Percentiles rank a stretch among this genome's conserved stretches.
Evolutionary conservation across 768 basidiomycete genomes (phyloP).

Genomic region (Psilocybe cubensis): DNA sequence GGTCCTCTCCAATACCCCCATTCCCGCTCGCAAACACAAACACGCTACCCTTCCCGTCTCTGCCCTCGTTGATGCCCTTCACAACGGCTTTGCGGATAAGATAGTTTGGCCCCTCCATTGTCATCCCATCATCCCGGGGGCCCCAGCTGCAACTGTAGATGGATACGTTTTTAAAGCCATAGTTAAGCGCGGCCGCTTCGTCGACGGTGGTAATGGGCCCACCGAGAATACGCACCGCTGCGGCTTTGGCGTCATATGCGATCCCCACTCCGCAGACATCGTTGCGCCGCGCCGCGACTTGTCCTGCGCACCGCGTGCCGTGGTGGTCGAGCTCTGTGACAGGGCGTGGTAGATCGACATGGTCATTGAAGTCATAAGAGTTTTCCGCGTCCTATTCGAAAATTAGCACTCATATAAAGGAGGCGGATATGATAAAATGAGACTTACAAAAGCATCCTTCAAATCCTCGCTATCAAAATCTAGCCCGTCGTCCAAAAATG

Average conservation of each 20-base stretch:
- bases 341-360: constrained; percentile 82
- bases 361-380: constrained; percentile 96
- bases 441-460: constrained; percentile 86
- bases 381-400: constrained; percentile 73
- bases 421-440: constrained; percentile 1
- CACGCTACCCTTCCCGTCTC: constrained; percentile 85
- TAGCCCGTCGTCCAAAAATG: constrained; percentile 92
- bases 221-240: constrained; percentile 92
- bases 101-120: constrained; percentile 91
- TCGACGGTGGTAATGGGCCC: constrained; percentile 93
- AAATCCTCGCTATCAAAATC: constrained; percentile 88
- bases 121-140: constrained; percentile 88
- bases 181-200: constrained; percentile 94
- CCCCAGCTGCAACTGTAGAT: constrained; percentile 98
- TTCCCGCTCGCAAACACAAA: constrained; percentile 98
- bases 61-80: constrained; percentile 89
- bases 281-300: constrained; percentile 91
- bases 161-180: constrained; percentile 86
- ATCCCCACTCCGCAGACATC: constrained; percentile 93
- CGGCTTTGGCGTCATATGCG: constrained; percentile 86
- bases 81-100: constrained; percentile 92
- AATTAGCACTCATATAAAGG: neutral
- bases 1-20: constrained; percentile 87
- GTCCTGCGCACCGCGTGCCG: constrained; percentile 96
- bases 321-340: constrained; percentile 88